Base-by-base conservation (phyloP, 768 basidiomycete species). In the Leccinellum rugosiceps region DNA sequence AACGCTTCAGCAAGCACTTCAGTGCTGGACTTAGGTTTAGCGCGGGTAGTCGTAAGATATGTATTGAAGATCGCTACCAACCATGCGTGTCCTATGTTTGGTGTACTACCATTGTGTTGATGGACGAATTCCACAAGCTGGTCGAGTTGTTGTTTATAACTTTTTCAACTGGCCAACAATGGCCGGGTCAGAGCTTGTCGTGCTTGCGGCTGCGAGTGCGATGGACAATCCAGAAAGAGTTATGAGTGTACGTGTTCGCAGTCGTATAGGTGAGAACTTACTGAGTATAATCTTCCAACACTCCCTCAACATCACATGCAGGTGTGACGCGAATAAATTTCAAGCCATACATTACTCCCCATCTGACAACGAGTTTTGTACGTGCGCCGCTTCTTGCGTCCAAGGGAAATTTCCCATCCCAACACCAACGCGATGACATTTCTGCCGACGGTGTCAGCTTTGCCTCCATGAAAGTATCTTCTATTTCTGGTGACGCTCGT, bases 121-220 rank as follows among this genome's bases (percentile, higher is more conserved):
- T 99, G 92, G 96, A 99, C 70, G 97, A 99, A 74, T 81, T 99
- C 5, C 97, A 99, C 73, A 96, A 98, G 71, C 80, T 99, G 28
- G 85, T 98, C 64, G 98, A 71, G 96, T 98, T 57, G 96, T 99
- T 10, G 90, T 99, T 21, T 99, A 99, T 75, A 98, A 98, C 68
- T 98, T 99, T 75, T 98, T 98, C 81, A 98, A 99, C 70, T 99
- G 97, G 96, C 97, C 97, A 2, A 96, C 94, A 4, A 77, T 97
- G 51, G 80, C 83, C 0, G 86, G 85, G 19, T 94, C 93, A 57
- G 91, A 90, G 70, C 81, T 99, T 6, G 86, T 98, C 52, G 97
- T 99, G 2, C 83, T 99, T 51, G 96, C 97, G 0, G 94, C 98
- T 1, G 97, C 97, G 8, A 99, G 98, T 68, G 94, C 96, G 30